Conservation (phyloP, 2,329 filamentous ascomycete species). For the Verticillium klebahnii region DNA sequence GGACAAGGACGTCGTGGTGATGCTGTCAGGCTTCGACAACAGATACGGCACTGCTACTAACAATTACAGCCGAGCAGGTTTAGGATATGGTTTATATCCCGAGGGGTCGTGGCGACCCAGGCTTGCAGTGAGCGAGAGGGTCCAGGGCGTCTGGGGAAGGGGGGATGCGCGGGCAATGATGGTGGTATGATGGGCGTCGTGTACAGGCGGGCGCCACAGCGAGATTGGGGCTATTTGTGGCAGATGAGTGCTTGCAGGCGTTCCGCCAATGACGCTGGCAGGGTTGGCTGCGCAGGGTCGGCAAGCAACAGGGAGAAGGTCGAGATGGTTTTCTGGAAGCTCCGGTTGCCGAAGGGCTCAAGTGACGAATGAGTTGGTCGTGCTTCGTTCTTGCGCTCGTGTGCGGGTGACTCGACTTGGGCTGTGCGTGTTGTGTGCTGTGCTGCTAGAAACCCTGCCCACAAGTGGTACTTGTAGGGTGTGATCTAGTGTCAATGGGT, state of each 20-base stretch:
- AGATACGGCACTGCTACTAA: neutral
- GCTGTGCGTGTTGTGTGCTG: neutral
- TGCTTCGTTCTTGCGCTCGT: constrained; percentile 2
- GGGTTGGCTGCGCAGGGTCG: neutral
- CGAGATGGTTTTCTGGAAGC: constrained; percentile 3
- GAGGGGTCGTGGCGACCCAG: neutral
- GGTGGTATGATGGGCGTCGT: constrained; percentile 6
- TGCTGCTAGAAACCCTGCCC: constrained; percentile 9
- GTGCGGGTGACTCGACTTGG: constrained; percentile 5
- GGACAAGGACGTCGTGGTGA: neutral
- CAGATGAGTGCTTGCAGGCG: constrained; percentile 8
- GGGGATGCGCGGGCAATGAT: constrained; percentile 5
- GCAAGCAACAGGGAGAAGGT: neutral
- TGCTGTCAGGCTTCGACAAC: neutral
- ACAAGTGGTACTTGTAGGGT: constrained; percentile 2
- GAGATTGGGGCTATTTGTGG: constrained; percentile 13
- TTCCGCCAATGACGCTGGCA: constrained; percentile 12
- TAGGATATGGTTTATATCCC: constrained; percentile 5
- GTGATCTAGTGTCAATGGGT: constrained; percentile 8
- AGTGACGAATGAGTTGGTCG: neutral
- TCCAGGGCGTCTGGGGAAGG: constrained; percentile 1
- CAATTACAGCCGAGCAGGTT: neutral
- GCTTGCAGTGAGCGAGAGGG: neutral
- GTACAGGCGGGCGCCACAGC: constrained; percentile 6
- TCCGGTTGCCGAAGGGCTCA: constrained; percentile 4